A percentile compares a stretch with the other conserved stretches of the same genome.
phyloP scores from a whole-genome alignment of 306 rosid species.

The Calophaca sinica region DNA sequence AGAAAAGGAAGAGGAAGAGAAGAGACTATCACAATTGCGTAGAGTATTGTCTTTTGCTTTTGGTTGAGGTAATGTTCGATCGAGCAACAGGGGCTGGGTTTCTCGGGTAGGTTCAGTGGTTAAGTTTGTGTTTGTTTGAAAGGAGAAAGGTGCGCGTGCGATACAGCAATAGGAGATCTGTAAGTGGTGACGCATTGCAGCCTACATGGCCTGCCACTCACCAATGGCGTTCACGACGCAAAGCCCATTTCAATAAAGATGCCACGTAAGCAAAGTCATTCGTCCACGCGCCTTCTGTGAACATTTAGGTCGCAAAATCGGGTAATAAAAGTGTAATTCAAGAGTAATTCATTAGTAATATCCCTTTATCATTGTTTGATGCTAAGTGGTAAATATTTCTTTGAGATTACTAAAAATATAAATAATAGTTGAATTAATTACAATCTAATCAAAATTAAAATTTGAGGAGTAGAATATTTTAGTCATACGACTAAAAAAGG shows the following conservation, averaged over 20 bases:
- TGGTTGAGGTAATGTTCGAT: slow-evolving; percentile 4
- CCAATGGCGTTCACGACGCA: slow-evolving; percentile 10
- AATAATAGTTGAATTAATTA: too few species aligned
- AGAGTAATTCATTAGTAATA: too few species aligned
- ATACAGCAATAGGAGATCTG: neutral
- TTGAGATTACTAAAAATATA: too few species aligned
- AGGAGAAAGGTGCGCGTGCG: neutral
- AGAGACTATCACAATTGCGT: neutral
- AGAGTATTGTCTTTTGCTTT: neutral
- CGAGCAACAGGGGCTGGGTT: neutral
- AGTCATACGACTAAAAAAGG: too few species aligned
- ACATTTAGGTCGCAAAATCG: neutral
- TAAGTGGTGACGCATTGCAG: slow-evolving; percentile 42
- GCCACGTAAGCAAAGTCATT: neutral
- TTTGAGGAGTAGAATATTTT: too few species aligned
- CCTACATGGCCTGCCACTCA: slow-evolving; percentile 29
- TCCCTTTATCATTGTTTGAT: too few species aligned
- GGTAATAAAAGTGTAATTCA: too few species aligned
- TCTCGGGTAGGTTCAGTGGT: neutral
- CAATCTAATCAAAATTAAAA: too few species aligned
- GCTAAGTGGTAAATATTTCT: too few species aligned
- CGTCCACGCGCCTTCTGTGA: neutral
- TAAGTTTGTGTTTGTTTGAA: neutral
- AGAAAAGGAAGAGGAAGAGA: neutral
- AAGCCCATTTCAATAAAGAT: neutral